A percentile compares a stretch with the other conserved stretches of the same genome.
phyloP scores from a whole-genome alignment of 768 basidiomycete genomes.

The Lanmaoa pseudosensibilis region DNA sequence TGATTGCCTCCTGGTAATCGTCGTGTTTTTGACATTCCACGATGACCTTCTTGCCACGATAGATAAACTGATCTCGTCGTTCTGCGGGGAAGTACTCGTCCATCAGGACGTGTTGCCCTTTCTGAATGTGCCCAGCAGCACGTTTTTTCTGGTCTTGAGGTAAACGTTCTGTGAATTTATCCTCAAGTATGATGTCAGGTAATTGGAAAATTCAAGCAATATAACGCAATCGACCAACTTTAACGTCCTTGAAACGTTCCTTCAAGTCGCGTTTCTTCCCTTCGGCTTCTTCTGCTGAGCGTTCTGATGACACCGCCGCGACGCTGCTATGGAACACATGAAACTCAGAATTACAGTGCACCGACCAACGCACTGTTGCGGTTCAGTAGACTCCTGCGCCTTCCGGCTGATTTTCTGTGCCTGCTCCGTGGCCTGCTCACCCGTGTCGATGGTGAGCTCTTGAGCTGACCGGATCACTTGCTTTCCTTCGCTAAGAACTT shows the following conservation, averaged over 20 bases:
- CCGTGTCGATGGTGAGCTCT: not conserved
- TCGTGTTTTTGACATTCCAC: conserved; percentile 91
- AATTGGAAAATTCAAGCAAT: not conserved
- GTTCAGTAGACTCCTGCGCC: not conserved
- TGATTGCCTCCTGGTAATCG: conserved; percentile 80
- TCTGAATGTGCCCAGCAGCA: conserved; percentile 52
- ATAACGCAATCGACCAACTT: conserved; percentile 19
- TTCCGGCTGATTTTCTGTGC: conserved; percentile 3
- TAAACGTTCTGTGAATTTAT: conserved; percentile 51
- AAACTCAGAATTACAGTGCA: not conserved
- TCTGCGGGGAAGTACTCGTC: conserved; percentile 92
- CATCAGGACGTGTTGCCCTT: conserved; percentile 63
- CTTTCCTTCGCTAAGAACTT: conserved; percentile 23
- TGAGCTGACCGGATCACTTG: conserved; percentile 16
- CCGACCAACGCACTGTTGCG: conserved; percentile 14
- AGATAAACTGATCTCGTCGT: conserved; percentile 90
- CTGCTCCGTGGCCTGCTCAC: conserved; percentile 11
- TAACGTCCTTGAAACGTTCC: conserved; percentile 32
- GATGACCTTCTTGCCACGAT: conserved; percentile 89
- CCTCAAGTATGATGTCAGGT: conserved; percentile 28
- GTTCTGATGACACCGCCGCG: conserved; percentile 19
- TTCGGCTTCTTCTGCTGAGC: conserved; percentile 31
- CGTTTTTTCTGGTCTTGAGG: conserved; percentile 68
- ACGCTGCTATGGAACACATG: conserved; percentile 18
- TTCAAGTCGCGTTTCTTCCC: conserved; percentile 38